phyloP scores from a whole-genome alignment of 768 basidiomycete species.

The Phlebiopsis gigantea region DNA sequence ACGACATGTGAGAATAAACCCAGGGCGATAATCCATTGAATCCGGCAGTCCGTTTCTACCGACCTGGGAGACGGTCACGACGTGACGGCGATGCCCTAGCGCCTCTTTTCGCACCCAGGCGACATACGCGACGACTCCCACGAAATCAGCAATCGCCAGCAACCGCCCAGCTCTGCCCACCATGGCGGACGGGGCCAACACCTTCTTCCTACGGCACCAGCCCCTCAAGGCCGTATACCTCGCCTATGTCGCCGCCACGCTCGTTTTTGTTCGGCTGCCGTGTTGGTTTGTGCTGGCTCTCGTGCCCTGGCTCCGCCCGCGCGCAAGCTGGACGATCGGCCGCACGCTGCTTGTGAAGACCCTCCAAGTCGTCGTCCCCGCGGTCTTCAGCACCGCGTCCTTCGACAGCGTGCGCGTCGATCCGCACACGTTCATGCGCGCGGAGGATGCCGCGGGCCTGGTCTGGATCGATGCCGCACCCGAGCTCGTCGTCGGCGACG shows the following conservation, averaged over 20 bases:
- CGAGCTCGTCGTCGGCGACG: conserved; percentile 21
- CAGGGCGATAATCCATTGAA: too few relatives aligned
- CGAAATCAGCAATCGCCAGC: too few relatives aligned
- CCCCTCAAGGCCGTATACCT: conserved; percentile 13
- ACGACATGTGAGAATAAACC: too few relatives aligned
- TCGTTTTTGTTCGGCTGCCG: conserved; percentile 10
- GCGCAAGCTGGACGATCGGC: conserved; percentile 8
- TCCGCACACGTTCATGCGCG: not conserved
- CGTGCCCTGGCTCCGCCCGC: conserved; percentile 6
- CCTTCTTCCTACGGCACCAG: conserved; percentile 2
- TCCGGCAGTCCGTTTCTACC: too few relatives aligned
- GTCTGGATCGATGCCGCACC: conserved; percentile 14
- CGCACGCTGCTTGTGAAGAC: conserved; percentile 6
- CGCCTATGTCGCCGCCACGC: not conserved
- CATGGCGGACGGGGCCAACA: not conserved
- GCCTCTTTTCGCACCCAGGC: too few relatives aligned
- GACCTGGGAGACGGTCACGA: too few relatives aligned
- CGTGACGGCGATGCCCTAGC: too few relatives aligned
- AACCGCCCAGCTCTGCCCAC: too few relatives aligned
- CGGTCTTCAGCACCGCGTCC: conserved; percentile 4
- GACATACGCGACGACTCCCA: too few relatives aligned
- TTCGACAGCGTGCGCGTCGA: conserved; percentile 5
- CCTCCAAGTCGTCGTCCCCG: not conserved
- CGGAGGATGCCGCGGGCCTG: conserved; percentile 2
- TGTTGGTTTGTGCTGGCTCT: conserved; percentile 3